Conservation (phyloP, 495 filamentous ascomycete species). For the Bombardia bombarda region DNA sequence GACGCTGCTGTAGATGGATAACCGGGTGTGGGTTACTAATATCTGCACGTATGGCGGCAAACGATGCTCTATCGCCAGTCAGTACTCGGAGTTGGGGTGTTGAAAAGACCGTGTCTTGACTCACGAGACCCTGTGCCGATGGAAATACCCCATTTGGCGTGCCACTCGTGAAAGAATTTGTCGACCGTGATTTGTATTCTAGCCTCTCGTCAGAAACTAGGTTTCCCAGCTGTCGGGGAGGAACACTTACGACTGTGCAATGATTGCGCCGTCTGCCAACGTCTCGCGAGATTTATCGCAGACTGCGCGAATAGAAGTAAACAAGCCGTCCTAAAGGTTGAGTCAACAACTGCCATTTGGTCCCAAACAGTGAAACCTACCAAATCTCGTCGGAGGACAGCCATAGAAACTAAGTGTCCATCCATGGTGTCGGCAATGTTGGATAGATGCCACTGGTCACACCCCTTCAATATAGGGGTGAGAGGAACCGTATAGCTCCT, state of each 20-base stretch:
- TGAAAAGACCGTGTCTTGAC: conserved; percentile 2
- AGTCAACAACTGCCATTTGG: conserved; percentile 7
- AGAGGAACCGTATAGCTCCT: conserved; percentile 59
- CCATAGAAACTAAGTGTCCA: conserved; percentile 60
- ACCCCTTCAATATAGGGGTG: conserved; percentile 55
- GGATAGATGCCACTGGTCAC: conserved; percentile 59
- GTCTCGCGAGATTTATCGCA: conserved; percentile 49
- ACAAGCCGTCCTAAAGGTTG: conserved; percentile 45
- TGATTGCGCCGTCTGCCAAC: conserved; percentile 40
- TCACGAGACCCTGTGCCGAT: conserved; percentile 50
- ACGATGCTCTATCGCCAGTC: conserved; percentile 38
- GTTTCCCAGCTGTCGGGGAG: neutral
- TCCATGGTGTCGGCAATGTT: conserved; percentile 58
- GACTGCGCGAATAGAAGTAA: conserved; percentile 50
- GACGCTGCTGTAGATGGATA: conserved; percentile 65
- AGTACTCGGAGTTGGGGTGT: neutral
- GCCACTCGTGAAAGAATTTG: conserved; percentile 55
- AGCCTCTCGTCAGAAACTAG: neutral
- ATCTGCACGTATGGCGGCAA: conserved; percentile 70
- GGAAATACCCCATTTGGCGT: conserved; percentile 49
- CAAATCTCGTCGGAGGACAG: conserved; percentile 57
- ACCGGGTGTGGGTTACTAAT: conserved; percentile 59
- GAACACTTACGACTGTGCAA: conserved; percentile 45
- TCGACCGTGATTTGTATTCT: conserved; percentile 55
- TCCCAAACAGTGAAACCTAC: conserved; percentile 27